Evolutionary conservation across 1,284 basidiomycete genomes (phyloP).

Genomic region (Erythrobasidium hasegawianum): DNA sequence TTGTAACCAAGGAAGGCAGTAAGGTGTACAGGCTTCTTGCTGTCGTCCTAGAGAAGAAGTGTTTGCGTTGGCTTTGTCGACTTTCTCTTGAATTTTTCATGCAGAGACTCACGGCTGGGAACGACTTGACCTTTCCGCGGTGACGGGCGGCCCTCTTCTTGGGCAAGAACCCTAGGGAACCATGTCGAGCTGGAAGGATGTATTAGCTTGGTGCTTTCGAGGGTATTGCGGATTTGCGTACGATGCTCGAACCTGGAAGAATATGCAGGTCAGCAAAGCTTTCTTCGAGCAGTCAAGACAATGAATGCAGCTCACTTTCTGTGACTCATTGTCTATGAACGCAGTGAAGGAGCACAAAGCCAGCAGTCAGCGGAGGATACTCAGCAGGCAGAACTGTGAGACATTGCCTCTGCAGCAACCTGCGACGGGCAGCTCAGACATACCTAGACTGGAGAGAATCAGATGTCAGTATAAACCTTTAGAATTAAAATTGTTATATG

Average conservation of each 20-base stretch:
- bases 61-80: not conserved
- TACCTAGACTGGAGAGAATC: no score
- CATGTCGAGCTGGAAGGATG: slow-evolving; percentile 60
- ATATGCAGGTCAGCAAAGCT: no score
- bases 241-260: no score
- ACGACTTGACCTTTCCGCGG: slow-evolving; percentile 96
- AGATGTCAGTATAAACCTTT: no score
- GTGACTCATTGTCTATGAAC: not conserved
- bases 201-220: no score
- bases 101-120: slow-evolving; percentile 71
- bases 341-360: no score
- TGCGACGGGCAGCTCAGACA: no score
- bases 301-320: no score
- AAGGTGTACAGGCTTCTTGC: slow-evolving; percentile 98
- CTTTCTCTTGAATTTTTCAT: not conserved
- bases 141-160: slow-evolving; percentile 92
- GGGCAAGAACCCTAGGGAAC: slow-evolving; percentile 82
- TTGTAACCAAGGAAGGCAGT: slow-evolving; percentile 99
- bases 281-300: no score
- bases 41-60: slow-evolving; percentile 74
- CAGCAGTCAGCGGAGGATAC: slow-evolving; percentile 32
- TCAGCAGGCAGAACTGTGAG: not conserved
- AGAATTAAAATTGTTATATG: no score
- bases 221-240: no score
- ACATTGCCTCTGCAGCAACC: no score